These are phyloP conservation scores for Coemansia sp. DNA, from an alignment of 192 early-diverging fungal genomes.

Conservation along the genomic window DNA sequence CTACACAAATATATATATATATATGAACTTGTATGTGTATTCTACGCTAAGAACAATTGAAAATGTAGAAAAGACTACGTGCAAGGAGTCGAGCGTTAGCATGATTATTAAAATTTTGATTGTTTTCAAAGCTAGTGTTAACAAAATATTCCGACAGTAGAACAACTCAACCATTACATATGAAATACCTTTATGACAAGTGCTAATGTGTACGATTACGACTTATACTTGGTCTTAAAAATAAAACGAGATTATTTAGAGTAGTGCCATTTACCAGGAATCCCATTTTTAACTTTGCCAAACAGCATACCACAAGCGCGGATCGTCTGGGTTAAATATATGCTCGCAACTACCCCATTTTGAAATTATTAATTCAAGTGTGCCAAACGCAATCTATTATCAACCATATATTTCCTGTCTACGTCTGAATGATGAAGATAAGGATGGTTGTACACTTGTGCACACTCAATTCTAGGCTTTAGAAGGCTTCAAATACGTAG, in stretches of 20 bases:
- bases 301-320: slow-evolving; percentile 8
- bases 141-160: no score
- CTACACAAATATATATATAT: background rate
- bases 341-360: background rate
- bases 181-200: no score
- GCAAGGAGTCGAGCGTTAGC: no score
- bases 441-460: background rate
- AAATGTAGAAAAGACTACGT: background rate
- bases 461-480: background rate
- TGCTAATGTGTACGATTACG: no score
- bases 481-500: no score
- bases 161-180: no score
- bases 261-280: background rate
- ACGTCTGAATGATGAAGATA: background rate
- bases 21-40: no score
- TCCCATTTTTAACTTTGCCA: background rate
- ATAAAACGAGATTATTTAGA: no score
- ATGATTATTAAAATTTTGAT: no score
- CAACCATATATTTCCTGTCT: background rate
- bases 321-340: slow-evolving; percentile 7
- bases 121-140: no score
- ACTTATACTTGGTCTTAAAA: no score
- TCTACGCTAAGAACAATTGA: background rate
- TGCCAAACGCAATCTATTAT: background rate
- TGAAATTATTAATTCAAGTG: background rate